Percentiles rank a stretch among this genome's conserved stretches.
Evolutionary conservation across 495 filamentous ascomycete genomes (phyloP).

Genomic region (Lentithecium fluviatile): DNA sequence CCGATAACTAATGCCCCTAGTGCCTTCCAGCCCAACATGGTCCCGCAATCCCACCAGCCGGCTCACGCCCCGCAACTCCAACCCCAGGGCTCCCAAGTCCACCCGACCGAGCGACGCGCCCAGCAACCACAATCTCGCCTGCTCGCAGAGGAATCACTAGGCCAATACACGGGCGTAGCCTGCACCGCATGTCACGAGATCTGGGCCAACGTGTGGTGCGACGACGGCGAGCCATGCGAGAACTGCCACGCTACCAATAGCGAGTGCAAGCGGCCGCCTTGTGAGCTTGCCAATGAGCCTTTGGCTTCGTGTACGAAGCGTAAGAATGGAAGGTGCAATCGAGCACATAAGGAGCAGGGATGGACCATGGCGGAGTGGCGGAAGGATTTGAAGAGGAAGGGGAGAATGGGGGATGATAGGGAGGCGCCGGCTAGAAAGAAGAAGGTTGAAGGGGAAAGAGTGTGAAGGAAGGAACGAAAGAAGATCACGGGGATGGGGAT

Average conservation of each 20-base stretch:
- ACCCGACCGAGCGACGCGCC: not conserved
- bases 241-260: not conserved
- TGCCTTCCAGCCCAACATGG: too few relatives aligned
- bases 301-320: not conserved
- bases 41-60: too few relatives aligned
- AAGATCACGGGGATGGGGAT: too few relatives aligned
- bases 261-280: conserved; percentile 4
- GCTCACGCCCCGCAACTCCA: too few relatives aligned
- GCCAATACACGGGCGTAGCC: not conserved
- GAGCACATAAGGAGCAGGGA: conserved; percentile 1
- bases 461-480: too few relatives aligned
- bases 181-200: conserved; percentile 2
- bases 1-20: too few relatives aligned
- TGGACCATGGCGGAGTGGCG: not conserved
- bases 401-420: not conserved
- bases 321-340: not conserved
- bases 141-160: too few relatives aligned
- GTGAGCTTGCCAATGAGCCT: not conserved
- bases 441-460: too few relatives aligned
- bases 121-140: not conserved
- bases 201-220: conserved; percentile 3
- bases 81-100: not conserved
- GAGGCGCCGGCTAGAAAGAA: too few relatives aligned
- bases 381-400: not conserved
- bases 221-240: conserved; percentile 6